These are phyloP conservation scores for Leccinum boreale DNA, from an alignment of 768 basidiomycete species.

Conservation along the genomic window DNA sequence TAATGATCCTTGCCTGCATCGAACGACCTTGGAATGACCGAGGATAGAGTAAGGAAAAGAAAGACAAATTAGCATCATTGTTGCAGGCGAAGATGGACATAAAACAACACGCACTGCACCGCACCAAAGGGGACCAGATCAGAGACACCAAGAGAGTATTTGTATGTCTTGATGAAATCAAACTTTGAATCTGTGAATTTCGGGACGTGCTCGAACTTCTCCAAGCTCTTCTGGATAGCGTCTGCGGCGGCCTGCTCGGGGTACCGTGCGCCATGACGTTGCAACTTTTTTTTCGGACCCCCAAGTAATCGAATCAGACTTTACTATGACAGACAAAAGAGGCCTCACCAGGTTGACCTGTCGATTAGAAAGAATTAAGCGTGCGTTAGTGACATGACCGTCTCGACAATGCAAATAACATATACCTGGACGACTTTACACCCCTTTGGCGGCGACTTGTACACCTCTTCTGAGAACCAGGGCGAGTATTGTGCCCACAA, in stretches of 20 bases:
- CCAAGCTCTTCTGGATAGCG: slow-evolving; percentile 44
- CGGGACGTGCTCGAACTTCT: slow-evolving; percentile 48
- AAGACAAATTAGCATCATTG: slow-evolving; percentile 17
- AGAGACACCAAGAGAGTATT: slow-evolving; percentile 52
- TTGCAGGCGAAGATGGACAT: slow-evolving; percentile 47
- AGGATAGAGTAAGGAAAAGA: background rate
- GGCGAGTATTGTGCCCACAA: background rate
- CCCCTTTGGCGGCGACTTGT: background rate
- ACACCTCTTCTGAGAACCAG: background rate
- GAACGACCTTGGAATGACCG: slow-evolving; percentile 35
- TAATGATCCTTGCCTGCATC: slow-evolving; percentile 50
- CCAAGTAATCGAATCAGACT: background rate
- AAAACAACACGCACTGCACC: slow-evolving; percentile 49
- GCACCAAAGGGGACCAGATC: slow-evolving; percentile 67
- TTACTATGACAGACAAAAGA: background rate
- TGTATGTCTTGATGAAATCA: slow-evolving; percentile 51
- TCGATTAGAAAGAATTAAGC: background rate
- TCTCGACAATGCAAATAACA: background rate
- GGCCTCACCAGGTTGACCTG: background rate
- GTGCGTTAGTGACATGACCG: background rate
- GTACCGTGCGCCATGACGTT: slow-evolving; percentile 75
- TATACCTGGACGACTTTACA: background rate
- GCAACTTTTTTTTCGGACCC: slow-evolving; percentile 43
- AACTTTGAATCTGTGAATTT: slow-evolving; percentile 43
- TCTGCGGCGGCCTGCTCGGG: slow-evolving; percentile 49